Evolutionary conservation across 2,329 filamentous ascomycete species (phyloP), one percentile per base, ranked within the genome.

Genomic region (Metarhizium sp.): DNA sequence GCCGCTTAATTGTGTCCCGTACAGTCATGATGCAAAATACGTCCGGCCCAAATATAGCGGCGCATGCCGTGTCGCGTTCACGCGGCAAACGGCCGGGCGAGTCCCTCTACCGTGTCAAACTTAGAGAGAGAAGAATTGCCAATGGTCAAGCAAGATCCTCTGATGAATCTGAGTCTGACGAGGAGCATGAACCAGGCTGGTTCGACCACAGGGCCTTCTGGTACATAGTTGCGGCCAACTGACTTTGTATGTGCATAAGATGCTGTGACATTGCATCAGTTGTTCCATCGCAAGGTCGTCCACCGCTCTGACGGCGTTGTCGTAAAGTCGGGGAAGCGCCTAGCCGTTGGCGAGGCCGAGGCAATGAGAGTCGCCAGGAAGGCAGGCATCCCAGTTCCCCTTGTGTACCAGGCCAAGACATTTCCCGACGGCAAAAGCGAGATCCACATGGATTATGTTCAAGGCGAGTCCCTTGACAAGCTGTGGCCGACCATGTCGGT

Each of bases 361-460:
- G 66, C 63, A 11, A 57, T 67, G 13, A 55, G 50, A 52, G 57
- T 61, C 10, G 64, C 64, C 10, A 43, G 30, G 8, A 18, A 43
- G 0, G 62, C 58, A 14, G 58, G 58, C 7, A 3, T 68, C 25
- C 63, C 63, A 8, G 64, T 57, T 2, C 66, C 66, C 8, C 38
- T 32, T 42, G 60, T 65, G 6, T 57, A 59, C 47, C 49, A 59
- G 2, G 55, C 50, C 36, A 36, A 61, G 34, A 51, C 30, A 7
- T 59, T 55, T 14, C 34, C 59, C 13, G 59, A 66, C 14, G 62
- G 62, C 6, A 14, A 59, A 16, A 50, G 42, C n/a, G 53, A 43
- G 43, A 64, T 67, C 34, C 20, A 52, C 2, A 67, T 69, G 65
- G 56, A 55, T 4, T 65, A 65, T 34, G 56, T 67, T 18, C 29